Conservation (phyloP, 352 stramenopile genomes). For the Elongisporangium undulatum region DNA sequence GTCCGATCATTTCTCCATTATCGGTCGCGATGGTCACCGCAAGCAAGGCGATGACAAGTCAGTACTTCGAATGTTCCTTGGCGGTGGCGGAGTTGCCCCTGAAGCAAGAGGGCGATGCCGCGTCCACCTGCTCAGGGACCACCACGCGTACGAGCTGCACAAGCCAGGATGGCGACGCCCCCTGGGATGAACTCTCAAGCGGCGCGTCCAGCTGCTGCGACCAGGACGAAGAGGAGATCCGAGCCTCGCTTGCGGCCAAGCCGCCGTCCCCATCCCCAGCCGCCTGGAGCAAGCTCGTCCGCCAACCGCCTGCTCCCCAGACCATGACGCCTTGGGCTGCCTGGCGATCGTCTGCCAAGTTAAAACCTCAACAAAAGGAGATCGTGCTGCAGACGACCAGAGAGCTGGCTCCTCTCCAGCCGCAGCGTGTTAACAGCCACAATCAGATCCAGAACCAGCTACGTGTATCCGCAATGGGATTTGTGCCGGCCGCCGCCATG, state of each 20-base stretch:
- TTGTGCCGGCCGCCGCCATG: slow-evolving; percentile 21
- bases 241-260: not conserved
- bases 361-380: not conserved
- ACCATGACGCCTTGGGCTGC: not conserved
- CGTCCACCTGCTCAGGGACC: slow-evolving; percentile 10
- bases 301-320: not conserved
- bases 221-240: slow-evolving; percentile 22
- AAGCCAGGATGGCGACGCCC: slow-evolving; percentile 24
- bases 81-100: not conserved
- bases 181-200: slow-evolving; percentile 42
- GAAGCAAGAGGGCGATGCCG: slow-evolving; percentile 19
- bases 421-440: not conserved
- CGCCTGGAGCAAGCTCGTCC: not conserved
- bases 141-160: slow-evolving; percentile 38
- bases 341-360: not conserved
- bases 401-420: not conserved
- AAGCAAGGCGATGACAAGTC: not conserved
- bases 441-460: slow-evolving; percentile 1
- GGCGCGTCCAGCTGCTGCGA: slow-evolving; percentile 28
- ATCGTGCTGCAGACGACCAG: not conserved
- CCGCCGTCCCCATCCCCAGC: too few relatives aligned
- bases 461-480: not conserved
- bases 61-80: not conserved
- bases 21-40: not conserved
- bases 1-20: not conserved